Evolutionary conservation across 306 rosid genomes (phyloP), one percentile per base, ranked within the genome.

Genomic region (Calophaca sinica): DNA sequence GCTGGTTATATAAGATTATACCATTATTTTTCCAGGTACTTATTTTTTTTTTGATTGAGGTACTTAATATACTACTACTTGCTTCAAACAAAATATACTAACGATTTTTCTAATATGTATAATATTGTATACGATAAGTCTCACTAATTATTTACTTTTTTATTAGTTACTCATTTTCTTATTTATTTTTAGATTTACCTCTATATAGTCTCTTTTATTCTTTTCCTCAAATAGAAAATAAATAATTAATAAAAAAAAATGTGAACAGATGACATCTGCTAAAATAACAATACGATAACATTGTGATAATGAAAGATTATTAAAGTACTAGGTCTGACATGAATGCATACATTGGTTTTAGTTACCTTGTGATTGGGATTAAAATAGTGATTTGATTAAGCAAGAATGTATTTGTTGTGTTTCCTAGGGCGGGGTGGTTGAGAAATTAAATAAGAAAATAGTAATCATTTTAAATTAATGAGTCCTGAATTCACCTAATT

Each of bases 311-410:
- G 78, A 32, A 52, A 3, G 42, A 53, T 62, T 72, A 62, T 71
- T 62, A 72, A 62, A 79, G 58, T 63, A 42, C 61, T 32, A 71
- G 59, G 67, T 78, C 73, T 71, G 73, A 71, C 78, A 63, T 54
- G 68, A 53, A 72, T 55, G 45, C 52, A 42, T 20, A n/a, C 8
- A 32, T 31, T 29, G 8, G 35, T 33, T 51, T 50, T 53, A 52
- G 68, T 15, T 67, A 36, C 38, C 49, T 66, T 67, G 50, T 58
- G 49, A 80, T 73, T 58, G 52, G 12, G 13, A 59, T 67, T 74
- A 70, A 48, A 72, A 58, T 59, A 74, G 3, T 48, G 38, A 15
- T 71, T 59, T 59, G 71, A 15, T 67, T 68, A 73, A 45, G 59
- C 39, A 73, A 55, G 7, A 49, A 31, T 9, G 55, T 58, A 15